Percentiles rank a stretch among this genome's conserved stretches.
Conservation (phyloP, 352 stramenopile genomes). For the Phytopythium oedochilum region DNA sequence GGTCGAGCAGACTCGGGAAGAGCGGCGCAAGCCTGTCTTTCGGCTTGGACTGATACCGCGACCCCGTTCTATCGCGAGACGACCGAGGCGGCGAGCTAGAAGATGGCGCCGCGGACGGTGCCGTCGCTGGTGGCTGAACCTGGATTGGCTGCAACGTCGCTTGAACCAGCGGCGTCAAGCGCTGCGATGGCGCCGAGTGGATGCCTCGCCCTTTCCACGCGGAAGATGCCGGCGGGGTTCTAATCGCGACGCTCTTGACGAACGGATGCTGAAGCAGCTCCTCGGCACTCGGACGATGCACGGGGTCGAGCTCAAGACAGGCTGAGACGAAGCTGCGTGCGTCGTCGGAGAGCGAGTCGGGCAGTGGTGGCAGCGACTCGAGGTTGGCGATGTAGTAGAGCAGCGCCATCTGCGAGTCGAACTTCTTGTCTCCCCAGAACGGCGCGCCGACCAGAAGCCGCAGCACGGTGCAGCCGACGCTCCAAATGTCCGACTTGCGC, state of each 20-base stretch:
- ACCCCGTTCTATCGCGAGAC: neutral
- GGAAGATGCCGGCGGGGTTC: neutral
- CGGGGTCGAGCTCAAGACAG: conserved; percentile 46
- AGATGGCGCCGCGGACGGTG: neutral
- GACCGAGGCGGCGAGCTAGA: neutral
- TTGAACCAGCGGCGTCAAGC: neutral
- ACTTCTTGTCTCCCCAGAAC: conserved; percentile 81
- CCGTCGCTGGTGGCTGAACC: neutral
- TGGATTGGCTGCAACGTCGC: neutral
- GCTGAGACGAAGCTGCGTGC: conserved; percentile 42
- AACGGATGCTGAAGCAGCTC: conserved; percentile 92
- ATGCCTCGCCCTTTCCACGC: conserved; percentile 1
- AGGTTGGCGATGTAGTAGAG: conserved; percentile 64
- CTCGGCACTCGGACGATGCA: conserved; percentile 70
- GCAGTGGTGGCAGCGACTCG: conserved; percentile 32
- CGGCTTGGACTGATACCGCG: neutral
- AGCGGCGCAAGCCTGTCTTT: conserved; percentile 3
- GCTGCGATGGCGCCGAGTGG: neutral
- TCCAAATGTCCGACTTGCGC: conserved; percentile 81
- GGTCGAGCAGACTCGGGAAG: conserved; percentile 2
- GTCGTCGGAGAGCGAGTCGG: conserved; percentile 27
- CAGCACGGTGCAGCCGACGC: conserved; percentile 73
- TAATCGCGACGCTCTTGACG: conserved; percentile 18
- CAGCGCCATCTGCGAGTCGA: conserved; percentile 61
- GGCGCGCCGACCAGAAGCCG: conserved; percentile 59